Evolutionary conservation across 768 basidiomycete genomes (phyloP), one percentile per base, ranked within the genome.

Genomic region (Trametes cinnabarina): DNA sequence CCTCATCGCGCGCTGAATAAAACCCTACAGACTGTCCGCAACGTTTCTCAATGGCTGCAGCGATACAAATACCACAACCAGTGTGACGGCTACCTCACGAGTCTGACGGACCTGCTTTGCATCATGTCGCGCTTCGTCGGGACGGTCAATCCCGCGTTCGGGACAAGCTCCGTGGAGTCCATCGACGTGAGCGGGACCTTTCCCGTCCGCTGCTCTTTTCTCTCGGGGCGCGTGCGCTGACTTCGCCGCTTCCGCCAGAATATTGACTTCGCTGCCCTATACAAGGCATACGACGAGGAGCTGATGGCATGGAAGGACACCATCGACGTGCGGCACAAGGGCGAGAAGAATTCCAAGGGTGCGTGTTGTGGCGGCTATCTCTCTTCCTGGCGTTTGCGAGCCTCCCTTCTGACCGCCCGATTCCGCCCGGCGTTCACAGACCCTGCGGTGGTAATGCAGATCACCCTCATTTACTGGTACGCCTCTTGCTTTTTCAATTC

Each of bases 11-110:
- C 2, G 11, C 7, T 30, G 12, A 23, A 12, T 35, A 11, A 10
- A 7, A 25, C 75, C 69, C 61, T 77, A 14, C 76, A 85, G 63
- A 55, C 62, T 37, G 66, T 68, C 11, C 64, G 64, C 8, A 64
- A 66, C 42, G 64, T 60, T 11, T 54, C 63, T 3, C 56, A 61
- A n/a, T 65, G 64, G 64, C 67, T 68, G 60, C 56, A 62, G 3
- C 42, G 60, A 7, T 67, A 63, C 46, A 68, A 66, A 47, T 71
- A 65, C 49, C 68, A 69, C 44, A 65, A 65, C 39, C 51, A 50
- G 37, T 63, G 65, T 42, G 71, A 72, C 62, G 63, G 57, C 22
- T 69, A 69, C 41, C 59, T 72, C 26, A 68, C 66, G 3, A 67
- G 64, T 30, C 63, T 72, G 6, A 66, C 69, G 17, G 71, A 72